phyloP scores from a whole-genome alignment of 2,329 filamentous ascomycete genomes.

The Penicillium sp. region DNA sequence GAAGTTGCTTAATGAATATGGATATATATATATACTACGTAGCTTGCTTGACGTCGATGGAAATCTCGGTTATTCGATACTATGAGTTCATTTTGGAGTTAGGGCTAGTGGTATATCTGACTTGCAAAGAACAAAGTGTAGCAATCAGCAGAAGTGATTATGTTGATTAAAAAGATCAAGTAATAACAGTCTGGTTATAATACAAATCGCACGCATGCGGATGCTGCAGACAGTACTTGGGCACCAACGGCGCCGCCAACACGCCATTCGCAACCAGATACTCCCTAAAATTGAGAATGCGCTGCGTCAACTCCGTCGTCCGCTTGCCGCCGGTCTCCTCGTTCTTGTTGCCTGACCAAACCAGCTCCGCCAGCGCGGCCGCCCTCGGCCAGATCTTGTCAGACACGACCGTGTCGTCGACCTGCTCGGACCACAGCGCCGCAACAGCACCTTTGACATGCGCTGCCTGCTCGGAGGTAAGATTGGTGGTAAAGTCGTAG shows the following conservation, averaged over 20 bases:
- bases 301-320: conserved; percentile 52
- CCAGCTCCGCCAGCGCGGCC: conserved; percentile 53
- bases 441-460: conserved; percentile 52
- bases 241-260: conserved; percentile 48
- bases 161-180: too few species aligned
- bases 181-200: conserved; percentile 41
- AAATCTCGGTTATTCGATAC: too few species aligned
- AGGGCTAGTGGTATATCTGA: too few species aligned
- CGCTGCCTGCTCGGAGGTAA: conserved; percentile 44
- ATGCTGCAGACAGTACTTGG: conserved; percentile 57
- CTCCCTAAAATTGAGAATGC: conserved; percentile 58
- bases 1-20: too few species aligned
- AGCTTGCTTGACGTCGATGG: too few species aligned
- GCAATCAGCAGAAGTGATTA: too few species aligned
- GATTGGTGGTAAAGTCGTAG: conserved; percentile 52
- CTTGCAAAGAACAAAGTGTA: too few species aligned
- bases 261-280: conserved; percentile 55
- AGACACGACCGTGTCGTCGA: conserved; percentile 51
- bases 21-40: too few species aligned
- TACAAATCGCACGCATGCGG: conserved; percentile 57
- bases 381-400: conserved; percentile 55
- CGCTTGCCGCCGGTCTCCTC: conserved; percentile 45
- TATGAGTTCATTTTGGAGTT: too few species aligned
- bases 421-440: conserved; percentile 53
- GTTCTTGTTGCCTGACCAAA: conserved; percentile 55